Percentiles rank a stretch among this genome's conserved stretches.
Evolutionary conservation across 2,329 filamentous ascomycete genomes (phyloP).

Genomic region (Trichothecium sympodiale): DNA sequence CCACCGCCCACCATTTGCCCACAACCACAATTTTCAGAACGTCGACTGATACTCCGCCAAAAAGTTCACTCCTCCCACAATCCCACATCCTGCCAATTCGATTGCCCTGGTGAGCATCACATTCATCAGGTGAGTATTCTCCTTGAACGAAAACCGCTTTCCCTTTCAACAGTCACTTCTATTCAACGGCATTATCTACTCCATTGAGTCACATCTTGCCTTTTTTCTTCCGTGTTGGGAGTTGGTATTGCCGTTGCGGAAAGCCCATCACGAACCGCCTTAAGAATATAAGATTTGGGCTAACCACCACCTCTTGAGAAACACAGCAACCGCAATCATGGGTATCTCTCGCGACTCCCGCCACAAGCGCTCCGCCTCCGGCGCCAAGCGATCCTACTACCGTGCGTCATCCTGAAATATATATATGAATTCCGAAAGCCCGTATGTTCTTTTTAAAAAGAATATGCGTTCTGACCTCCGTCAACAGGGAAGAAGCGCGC

Average conservation of each 20-base stretch:
- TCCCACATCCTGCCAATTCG: constrained; percentile 27
- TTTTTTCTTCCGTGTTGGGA: neutral
- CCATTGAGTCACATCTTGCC: too few species aligned
- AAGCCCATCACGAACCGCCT: neutral
- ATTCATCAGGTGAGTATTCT: constrained; percentile 36
- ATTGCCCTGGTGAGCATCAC: constrained; percentile 36
- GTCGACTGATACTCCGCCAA: constrained; percentile 17
- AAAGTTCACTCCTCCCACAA: constrained; percentile 26
- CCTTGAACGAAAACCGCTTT: neutral
- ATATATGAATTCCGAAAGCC: constrained; percentile 47
- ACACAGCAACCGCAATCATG: constrained; percentile 69
- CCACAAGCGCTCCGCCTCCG: constrained; percentile 99
- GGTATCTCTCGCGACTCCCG: constrained; percentile 99
- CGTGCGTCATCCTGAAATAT: constrained; percentile 49
- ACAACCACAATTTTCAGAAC: constrained; percentile 29
- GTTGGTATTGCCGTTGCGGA: too few species aligned
- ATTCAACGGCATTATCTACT: too few species aligned
- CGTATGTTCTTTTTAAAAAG: constrained; percentile 38
- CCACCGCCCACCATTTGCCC: constrained; percentile 19
- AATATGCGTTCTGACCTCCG: constrained; percentile 63
- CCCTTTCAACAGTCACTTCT: too few species aligned
- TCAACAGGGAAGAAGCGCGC: constrained; percentile 85
- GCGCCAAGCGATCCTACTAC: constrained; percentile 94
- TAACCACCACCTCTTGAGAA: constrained; percentile 14
- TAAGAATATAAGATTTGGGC: constrained; percentile 4